phyloP scores from a whole-genome alignment of 495 filamentous ascomycete genomes.

The Tuber melanosporum region DNA sequence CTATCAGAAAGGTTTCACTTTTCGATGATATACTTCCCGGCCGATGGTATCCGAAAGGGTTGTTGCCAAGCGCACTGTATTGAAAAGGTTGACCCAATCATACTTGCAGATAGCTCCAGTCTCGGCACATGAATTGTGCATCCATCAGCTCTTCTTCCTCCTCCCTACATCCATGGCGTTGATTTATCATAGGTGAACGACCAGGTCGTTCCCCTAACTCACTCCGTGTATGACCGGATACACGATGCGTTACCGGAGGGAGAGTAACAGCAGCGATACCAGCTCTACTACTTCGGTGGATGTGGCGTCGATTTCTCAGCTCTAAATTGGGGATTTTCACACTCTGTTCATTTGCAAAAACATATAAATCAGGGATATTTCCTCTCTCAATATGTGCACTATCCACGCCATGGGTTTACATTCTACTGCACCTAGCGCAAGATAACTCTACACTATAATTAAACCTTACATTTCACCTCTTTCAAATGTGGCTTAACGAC shows the following conservation, averaged over 20 bases:
- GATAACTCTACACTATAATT: neutral
- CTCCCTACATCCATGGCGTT: neutral
- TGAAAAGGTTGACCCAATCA: no score
- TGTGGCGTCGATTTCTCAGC: neutral
- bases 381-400: neutral
- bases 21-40: no score
- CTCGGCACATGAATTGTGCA: neutral
- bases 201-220: neutral
- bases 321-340: neutral
- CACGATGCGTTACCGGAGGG: neutral
- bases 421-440: neutral
- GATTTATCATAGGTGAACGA: neutral
- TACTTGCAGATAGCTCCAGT: neutral
- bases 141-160: neutral
- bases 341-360: neutral
- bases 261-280: neutral
- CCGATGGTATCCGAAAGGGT: no score
- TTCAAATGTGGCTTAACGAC: constrained; percentile 6
- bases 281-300: neutral
- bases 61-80: no score
- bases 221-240: neutral
- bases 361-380: neutral
- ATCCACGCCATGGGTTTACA: neutral
- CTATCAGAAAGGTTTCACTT: no score
- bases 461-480: neutral